phyloP scores from a whole-genome alignment of 2,329 filamentous ascomycete species.

The Reticulascus tulasneorum region DNA sequence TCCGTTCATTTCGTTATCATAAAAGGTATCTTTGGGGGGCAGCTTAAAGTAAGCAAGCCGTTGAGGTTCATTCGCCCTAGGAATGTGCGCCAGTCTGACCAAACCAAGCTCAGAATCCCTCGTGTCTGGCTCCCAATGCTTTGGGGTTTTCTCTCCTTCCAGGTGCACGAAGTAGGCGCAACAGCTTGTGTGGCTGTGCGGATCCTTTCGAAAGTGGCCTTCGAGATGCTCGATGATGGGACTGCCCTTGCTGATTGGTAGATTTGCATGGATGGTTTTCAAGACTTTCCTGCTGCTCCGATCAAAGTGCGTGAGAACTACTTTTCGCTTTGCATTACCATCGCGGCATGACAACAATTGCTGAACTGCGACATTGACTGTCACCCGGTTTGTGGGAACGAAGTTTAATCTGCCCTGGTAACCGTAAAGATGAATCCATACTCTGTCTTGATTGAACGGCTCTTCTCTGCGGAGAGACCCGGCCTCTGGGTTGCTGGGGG shows the following conservation, averaged over 20 bases:
- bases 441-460: background rate
- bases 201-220: no score
- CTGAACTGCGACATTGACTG: no score
- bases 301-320: conserved; percentile 6
- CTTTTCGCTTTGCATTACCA: conserved; percentile 1
- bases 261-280: background rate
- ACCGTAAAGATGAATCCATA: conserved; percentile 17
- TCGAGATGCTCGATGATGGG: background rate
- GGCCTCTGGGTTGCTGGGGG: no score
- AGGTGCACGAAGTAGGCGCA: conserved; percentile 19
- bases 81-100: conserved; percentile 2
- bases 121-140: conserved; percentile 17
- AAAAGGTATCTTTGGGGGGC: background rate
- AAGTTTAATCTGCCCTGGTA: conserved; percentile 28
- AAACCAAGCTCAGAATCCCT: conserved; percentile 11
- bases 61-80: background rate
- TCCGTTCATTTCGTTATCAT: background rate
- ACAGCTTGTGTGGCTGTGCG: background rate
- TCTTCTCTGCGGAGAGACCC: no score
- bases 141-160: conserved; percentile 1
- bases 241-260: background rate
- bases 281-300: background rate
- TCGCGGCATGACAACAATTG: no score
- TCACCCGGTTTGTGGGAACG: conserved; percentile 15
- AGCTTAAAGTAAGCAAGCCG: conserved; percentile 8